These are phyloP conservation scores for Platismatia glauca DNA, from an alignment of 495 filamentous ascomycete species.

Conservation along the genomic window DNA sequence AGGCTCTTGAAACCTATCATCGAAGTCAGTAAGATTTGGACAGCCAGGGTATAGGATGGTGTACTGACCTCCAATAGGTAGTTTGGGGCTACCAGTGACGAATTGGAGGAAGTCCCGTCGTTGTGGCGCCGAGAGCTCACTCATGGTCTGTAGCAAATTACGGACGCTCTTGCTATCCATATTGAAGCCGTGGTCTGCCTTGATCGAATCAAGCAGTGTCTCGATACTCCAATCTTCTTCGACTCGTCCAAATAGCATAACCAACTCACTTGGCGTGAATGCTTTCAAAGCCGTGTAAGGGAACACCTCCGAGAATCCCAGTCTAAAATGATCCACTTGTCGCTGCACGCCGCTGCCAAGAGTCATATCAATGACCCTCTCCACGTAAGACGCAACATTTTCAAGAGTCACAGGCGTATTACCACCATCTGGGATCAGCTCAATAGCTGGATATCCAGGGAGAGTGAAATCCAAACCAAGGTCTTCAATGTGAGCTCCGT, in stretches of 20 bases:
- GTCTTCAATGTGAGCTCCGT: conserved; percentile 73
- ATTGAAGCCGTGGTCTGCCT: conserved; percentile 99
- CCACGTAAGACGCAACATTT: conserved; percentile 80
- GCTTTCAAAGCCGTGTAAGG: conserved; percentile 85
- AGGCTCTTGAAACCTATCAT: conserved; percentile 83
- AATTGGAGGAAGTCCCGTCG: conserved; percentile 97
- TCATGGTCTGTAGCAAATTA: conserved; percentile 93
- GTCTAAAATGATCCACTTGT: conserved; percentile 85
- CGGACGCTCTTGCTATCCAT: conserved; percentile 97
- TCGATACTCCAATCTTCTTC: conserved; percentile 98
- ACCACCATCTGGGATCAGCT: conserved; percentile 66
- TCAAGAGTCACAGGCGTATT: conserved; percentile 72
- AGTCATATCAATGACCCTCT: conserved; percentile 85
- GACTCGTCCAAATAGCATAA: conserved; percentile 86
- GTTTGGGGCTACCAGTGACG: conserved; percentile 94
- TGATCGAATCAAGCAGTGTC: conserved; percentile 96
- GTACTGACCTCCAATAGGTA: conserved; percentile 88
- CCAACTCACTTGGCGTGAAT: conserved; percentile 94
- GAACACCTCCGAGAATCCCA: conserved; percentile 93
- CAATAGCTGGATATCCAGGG: conserved; percentile 85
- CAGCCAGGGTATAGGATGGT: neutral
- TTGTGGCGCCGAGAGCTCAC: conserved; percentile 63
- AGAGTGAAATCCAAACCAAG: conserved; percentile 88
- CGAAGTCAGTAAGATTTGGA: neutral
- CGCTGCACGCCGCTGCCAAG: conserved; percentile 75